Evolutionary conservation across 495 filamentous ascomycete genomes (phyloP).

Genomic region (Aspergillus diversus): DNA sequence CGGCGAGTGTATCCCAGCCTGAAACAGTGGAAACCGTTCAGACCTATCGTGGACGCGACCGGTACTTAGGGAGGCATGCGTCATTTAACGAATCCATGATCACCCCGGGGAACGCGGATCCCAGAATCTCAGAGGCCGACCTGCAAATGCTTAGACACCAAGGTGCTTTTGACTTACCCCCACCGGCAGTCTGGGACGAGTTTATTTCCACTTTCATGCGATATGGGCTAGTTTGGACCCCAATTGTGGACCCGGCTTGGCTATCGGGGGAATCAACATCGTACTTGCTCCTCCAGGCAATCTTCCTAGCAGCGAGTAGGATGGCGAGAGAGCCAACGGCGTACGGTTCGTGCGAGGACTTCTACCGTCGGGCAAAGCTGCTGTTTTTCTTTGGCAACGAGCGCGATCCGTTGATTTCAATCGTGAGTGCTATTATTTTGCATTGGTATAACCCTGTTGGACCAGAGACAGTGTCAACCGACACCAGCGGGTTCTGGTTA

Average conservation of each 20-base stretch:
- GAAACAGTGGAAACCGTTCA: background rate
- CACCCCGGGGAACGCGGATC: background rate
- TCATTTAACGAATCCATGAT: constrained; percentile 8
- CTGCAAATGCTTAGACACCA: constrained; percentile 2
- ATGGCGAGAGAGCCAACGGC: constrained; percentile 1
- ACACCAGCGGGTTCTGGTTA: constrained; percentile 12
- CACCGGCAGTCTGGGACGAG: background rate
- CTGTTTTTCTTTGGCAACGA: constrained; percentile 12
- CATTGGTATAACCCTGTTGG: constrained; percentile 13
- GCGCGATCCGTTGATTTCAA: constrained; percentile 6
- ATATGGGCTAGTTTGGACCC: constrained; percentile 5
- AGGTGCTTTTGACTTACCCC: constrained; percentile 1
- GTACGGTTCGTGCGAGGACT: background rate
- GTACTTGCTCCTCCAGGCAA: constrained; percentile 3
- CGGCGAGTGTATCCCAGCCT: background rate
- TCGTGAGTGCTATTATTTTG: constrained; percentile 1
- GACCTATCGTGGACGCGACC: background rate
- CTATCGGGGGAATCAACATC: background rate
- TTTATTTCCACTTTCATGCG: constrained; percentile 8
- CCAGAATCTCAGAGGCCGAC: background rate
- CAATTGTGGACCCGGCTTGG: constrained; percentile 6
- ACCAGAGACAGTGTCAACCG: background rate
- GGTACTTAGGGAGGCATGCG: background rate
- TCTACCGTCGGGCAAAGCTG: constrained; percentile 12
- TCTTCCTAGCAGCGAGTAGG: background rate